These are phyloP conservation scores for Murraya koenigii DNA, from an alignment of 345 rosid genomes.

Conservation along the genomic window DNA sequence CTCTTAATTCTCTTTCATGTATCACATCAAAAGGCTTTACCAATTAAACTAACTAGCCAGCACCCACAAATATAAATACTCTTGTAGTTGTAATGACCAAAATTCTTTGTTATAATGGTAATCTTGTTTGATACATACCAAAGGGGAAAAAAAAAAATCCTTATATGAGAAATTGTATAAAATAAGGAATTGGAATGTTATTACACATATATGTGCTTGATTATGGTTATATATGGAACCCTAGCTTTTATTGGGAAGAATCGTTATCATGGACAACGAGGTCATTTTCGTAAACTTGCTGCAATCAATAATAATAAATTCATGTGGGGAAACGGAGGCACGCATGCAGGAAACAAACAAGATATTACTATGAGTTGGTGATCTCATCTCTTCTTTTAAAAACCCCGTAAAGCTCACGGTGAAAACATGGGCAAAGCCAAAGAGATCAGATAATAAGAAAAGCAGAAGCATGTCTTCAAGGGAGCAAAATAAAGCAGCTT, in stretches of 20 bases:
- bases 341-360: conserved; percentile 38
- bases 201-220: too few species aligned
- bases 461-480: conserved; percentile 31
- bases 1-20: too few species aligned
- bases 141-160: not conserved
- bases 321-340: conserved; percentile 25
- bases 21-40: not conserved
- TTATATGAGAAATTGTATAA: not conserved
- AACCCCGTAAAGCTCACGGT: conserved; percentile 12
- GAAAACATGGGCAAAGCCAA: conserved; percentile 6
- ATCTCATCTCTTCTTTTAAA: conserved; percentile 23
- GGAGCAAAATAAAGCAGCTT: conserved; percentile 35
- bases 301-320: conserved; percentile 8
- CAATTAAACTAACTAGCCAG: not conserved
- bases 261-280: not conserved
- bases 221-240: not conserved
- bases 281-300: conserved; percentile 13
- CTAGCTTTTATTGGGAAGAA: not conserved
- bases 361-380: conserved; percentile 5
- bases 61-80: not conserved
- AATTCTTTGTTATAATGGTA: not conserved
- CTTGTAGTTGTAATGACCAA: too few species aligned
- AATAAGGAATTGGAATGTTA: not conserved
- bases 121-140: not conserved
- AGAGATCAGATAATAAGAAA: conserved; percentile 3